Evolutionary conservation across 768 basidiomycete genomes (phyloP).

Genomic region (Asterophora lycoperdoides): DNA sequence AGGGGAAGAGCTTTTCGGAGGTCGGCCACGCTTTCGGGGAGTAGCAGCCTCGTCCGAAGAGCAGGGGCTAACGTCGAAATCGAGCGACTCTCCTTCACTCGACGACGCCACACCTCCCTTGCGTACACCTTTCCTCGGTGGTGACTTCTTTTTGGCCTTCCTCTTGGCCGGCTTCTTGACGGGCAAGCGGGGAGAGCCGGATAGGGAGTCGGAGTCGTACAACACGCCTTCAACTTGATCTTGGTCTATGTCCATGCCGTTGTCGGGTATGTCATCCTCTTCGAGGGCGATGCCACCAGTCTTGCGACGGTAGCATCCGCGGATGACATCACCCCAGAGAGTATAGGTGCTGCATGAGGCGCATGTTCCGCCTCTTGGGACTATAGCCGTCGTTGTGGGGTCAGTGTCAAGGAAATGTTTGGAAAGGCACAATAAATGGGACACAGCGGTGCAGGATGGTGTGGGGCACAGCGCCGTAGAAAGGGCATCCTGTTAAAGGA

Average conservation of each 20-base stretch:
- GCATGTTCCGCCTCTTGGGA: constrained; percentile 65
- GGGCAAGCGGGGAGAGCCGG: neutral
- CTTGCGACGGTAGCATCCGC: constrained; percentile 54
- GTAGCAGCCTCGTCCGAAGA: constrained; percentile 18
- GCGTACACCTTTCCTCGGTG: constrained; percentile 7
- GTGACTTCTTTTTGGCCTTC: neutral
- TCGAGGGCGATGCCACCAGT: constrained; percentile 28
- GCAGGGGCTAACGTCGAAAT: constrained; percentile 20
- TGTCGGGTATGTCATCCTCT: constrained; percentile 12
- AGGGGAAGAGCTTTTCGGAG: constrained; percentile 12
- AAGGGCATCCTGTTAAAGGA: constrained; percentile 42
- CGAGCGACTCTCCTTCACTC: constrained; percentile 27
- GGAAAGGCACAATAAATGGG: constrained; percentile 59
- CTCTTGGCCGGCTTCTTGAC: constrained; percentile 11
- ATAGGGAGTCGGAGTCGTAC: constrained; percentile 26
- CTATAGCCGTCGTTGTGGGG: constrained; percentile 26
- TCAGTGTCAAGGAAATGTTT: constrained; percentile 34
- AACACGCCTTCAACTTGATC: constrained; percentile 29
- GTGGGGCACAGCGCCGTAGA: constrained; percentile 51
- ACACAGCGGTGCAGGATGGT: constrained; percentile 42
- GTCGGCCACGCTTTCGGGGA: constrained; percentile 22
- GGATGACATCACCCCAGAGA: constrained; percentile 68
- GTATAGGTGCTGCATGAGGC: constrained; percentile 46
- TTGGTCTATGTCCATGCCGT: too few relatives aligned
- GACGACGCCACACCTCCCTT: constrained; percentile 9